Base-by-base conservation (phyloP, 2,329 filamentous ascomycete genomes). In the Aureobasidium musti region DNA sequence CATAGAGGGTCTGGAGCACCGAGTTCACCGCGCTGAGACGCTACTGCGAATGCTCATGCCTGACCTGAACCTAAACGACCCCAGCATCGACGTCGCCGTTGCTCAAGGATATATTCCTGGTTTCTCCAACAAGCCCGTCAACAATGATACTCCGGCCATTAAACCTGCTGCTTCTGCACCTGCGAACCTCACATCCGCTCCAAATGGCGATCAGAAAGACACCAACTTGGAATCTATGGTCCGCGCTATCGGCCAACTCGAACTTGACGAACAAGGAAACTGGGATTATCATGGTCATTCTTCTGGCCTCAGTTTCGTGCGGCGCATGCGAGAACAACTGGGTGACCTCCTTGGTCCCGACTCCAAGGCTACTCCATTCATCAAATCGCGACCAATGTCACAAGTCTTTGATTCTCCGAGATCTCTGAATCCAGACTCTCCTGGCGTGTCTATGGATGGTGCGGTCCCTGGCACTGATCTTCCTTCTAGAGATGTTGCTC, bases 281-380 rank as follows among this genome's bases (percentile, higher is more conserved):
- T 96, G 92, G 88, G 93, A 98, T 77, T 99, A 97, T 73, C 92
- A 96, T 74, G 95, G 95, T 56, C 90, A 91, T 70, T 97, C 94
- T 0, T 98, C 95, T 0, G 93, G 94, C 2, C 85, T 93, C 50
- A 91, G 94, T 69, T 99, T 97, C 76, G 84, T 97, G 72, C 86
- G 87, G 70, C 88, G 91, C 65, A 89, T 99, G 84, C 89, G 92
- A 73, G 91, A 96, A 73, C 90, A 97, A 74, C 91, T 97, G 71
- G 89, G 91, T 52, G 87, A 89, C 68, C 82, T 95, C 70, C 84
- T 95, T 56, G 89, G 89, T 23, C 84, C 86, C 47, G 84, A 87
- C 54, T 82, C 84, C 69, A 82, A 85, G 72, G 78, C 77, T 73
- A 74, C 86, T 68, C 83, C 87, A 21, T 86, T 89, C 74, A 78